phyloP scores from a whole-genome alignment of 106 monocot genomes.

The Apostasia shenzhenica region DNA sequence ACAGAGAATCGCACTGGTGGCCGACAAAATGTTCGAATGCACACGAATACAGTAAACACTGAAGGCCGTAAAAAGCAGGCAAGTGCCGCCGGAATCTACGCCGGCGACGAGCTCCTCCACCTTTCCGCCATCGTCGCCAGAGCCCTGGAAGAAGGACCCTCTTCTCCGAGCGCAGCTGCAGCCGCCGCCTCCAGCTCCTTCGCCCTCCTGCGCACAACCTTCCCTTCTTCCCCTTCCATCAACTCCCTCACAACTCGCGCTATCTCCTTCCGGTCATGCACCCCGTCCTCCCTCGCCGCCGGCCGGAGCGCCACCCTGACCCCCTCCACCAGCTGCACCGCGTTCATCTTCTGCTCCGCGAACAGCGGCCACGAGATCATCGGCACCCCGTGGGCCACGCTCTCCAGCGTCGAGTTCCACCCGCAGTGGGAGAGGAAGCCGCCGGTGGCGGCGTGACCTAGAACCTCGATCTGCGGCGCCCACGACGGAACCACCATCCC shows the following conservation, averaged over 20 bases:
- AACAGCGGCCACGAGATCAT: constrained; percentile 80
- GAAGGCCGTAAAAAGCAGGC: no score
- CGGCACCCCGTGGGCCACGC: constrained; percentile 48
- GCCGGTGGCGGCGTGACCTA: constrained; percentile 35
- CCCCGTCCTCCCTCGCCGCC: constrained; percentile 9
- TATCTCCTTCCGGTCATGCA: constrained; percentile 38
- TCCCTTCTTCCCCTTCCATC: constrained; percentile 57
- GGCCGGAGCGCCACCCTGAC: constrained; percentile 28
- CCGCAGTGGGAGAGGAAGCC: constrained; percentile 71
- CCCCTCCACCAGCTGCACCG: constrained; percentile 44
- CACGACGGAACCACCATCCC: constrained; percentile 52
- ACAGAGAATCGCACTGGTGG: no score
- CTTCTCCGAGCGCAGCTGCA: constrained; percentile 9
- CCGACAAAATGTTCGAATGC: no score
- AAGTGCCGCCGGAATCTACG: no score
- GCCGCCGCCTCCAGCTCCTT: constrained; percentile 18
- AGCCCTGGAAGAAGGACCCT: constrained; percentile 20
- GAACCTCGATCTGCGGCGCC: constrained; percentile 51
- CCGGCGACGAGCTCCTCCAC: constrained; percentile 10
- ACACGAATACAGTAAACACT: no score
- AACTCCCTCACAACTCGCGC: constrained; percentile 26
- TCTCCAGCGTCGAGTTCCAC: constrained; percentile 77
- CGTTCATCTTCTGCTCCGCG: constrained; percentile 72
- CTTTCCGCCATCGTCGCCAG: constrained; percentile 15
- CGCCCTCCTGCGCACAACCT: constrained; percentile 15